A percentile compares a stretch with the other conserved stretches of the same genome.
phyloP scores from a whole-genome alignment of 2,329 filamentous ascomycete species.

The Pseudogymnoascus sp. region DNA sequence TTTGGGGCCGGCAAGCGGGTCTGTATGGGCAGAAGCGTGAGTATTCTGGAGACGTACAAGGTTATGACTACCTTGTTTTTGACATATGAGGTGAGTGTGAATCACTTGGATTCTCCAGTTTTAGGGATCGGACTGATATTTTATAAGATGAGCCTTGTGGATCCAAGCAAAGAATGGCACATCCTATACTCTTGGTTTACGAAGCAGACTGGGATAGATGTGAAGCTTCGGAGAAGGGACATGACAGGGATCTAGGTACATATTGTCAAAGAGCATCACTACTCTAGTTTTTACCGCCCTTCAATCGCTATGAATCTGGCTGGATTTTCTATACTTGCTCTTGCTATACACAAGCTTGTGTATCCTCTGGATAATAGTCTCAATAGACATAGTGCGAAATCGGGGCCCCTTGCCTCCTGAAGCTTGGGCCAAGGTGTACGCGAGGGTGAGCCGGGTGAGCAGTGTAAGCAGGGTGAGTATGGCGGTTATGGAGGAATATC shows the following conservation, averaged over 20 bases:
- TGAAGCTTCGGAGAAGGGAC: constrained; percentile 15
- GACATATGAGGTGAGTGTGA: constrained; percentile 34
- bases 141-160: constrained; percentile 31
- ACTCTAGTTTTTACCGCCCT: background rate
- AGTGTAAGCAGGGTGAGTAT: too few species aligned
- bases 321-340: too few species aligned
- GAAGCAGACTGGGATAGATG: constrained; percentile 26
- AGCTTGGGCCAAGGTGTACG: too few species aligned
- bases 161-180: constrained; percentile 32
- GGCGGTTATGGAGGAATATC: too few species aligned
- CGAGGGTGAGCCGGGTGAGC: too few species aligned
- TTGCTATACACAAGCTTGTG: too few species aligned
- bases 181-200: constrained; percentile 37
- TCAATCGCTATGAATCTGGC: background rate
- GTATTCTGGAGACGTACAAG: constrained; percentile 39
- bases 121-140: background rate
- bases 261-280: background rate
- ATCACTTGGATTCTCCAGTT: background rate
- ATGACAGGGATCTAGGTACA: background rate
- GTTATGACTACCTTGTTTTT: constrained; percentile 40
- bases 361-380: too few species aligned
- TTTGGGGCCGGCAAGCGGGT: constrained; percentile 38
- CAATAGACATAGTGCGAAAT: too few species aligned
- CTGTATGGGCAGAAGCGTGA: constrained; percentile 38
- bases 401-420: too few species aligned